phyloP scores from a whole-genome alignment of 352 stramenopile species.

The Pythium phragmiticola region DNA sequence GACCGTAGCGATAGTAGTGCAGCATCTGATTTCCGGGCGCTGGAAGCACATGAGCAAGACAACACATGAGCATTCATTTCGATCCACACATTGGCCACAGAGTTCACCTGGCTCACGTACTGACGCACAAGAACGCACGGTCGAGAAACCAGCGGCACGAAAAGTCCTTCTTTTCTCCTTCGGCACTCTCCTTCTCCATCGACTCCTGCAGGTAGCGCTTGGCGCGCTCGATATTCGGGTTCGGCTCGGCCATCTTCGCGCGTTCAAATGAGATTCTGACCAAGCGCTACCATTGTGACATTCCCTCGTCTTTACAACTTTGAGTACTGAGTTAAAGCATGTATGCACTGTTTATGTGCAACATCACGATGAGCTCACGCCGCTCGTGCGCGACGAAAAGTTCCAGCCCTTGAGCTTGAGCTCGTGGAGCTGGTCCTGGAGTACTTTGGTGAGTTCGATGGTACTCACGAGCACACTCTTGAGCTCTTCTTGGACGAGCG shows the following conservation, averaged over 20 bases:
- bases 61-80: not conserved
- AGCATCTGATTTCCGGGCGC: conserved; percentile 79
- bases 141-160: conserved; percentile 80
- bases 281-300: conserved; percentile 1
- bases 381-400: conserved; percentile 32
- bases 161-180: conserved; percentile 45
- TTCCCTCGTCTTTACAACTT: conserved; percentile 16
- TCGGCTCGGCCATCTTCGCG: conserved; percentile 20
- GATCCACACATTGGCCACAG: not conserved
- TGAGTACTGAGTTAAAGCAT: conserved; percentile 10
- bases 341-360: conserved; percentile 3
- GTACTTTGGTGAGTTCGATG: conserved; percentile 66
- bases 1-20: conserved; percentile 74
- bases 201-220: conserved; percentile 62
- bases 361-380: conserved; percentile 4
- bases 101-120: conserved; percentile 41
- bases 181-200: conserved; percentile 29
- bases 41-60: conserved; percentile 20
- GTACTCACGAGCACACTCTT: conserved; percentile 59
- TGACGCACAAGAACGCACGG: conserved; percentile 80
- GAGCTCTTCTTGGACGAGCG: conserved; percentile 71
- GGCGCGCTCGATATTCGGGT: conserved; percentile 54
- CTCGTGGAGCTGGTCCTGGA: conserved; percentile 76
- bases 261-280: not conserved
- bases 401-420: conserved; percentile 83